These are phyloP conservation scores for Lentinus tigrinus DNA, from an alignment of 768 basidiomycete genomes.

Conservation along the genomic window DNA sequence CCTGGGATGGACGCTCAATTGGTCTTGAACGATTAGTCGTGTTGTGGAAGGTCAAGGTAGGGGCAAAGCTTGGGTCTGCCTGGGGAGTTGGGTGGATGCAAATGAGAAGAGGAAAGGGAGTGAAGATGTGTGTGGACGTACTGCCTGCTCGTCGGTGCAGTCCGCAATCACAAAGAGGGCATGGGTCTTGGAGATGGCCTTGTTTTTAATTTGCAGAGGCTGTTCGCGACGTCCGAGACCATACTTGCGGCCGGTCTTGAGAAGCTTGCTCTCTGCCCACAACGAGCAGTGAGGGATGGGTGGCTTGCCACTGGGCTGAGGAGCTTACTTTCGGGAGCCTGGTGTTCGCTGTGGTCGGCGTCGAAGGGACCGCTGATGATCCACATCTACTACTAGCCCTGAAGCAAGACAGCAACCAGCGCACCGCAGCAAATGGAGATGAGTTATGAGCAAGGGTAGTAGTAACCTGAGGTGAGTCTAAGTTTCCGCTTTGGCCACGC, in stretches of 20 bases:
- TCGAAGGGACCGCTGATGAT: constrained; percentile 22
- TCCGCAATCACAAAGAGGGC: constrained; percentile 55
- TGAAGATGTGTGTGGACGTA: constrained; percentile 34
- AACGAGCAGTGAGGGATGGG: not conserved
- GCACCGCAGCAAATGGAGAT: too few species aligned
- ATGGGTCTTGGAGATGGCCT: constrained; percentile 65
- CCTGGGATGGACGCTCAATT: constrained; percentile 9
- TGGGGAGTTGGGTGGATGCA: constrained; percentile 27
- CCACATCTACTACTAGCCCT: too few species aligned
- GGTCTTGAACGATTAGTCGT: not conserved
- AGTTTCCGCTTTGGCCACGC: too few species aligned
- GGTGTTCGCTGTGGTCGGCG: constrained; percentile 9
- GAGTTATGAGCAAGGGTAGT: too few species aligned
- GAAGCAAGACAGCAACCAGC: too few species aligned
- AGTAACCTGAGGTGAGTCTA: too few species aligned
- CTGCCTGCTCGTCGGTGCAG: constrained; percentile 53
- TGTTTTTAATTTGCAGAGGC: constrained; percentile 51
- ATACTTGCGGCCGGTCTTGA: constrained; percentile 60
- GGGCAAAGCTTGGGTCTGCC: constrained; percentile 48
- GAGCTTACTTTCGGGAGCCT: constrained; percentile 8
- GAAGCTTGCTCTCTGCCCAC: constrained; percentile 49
- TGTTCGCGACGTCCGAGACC: constrained; percentile 56
- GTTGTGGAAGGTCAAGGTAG: constrained; percentile 29
- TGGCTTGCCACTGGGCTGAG: not conserved
- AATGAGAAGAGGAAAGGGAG: not conserved